These are phyloP conservation scores for Carex myosuroides DNA, from an alignment of 176 grass and related monocot genomes.

Conservation along the genomic window DNA sequence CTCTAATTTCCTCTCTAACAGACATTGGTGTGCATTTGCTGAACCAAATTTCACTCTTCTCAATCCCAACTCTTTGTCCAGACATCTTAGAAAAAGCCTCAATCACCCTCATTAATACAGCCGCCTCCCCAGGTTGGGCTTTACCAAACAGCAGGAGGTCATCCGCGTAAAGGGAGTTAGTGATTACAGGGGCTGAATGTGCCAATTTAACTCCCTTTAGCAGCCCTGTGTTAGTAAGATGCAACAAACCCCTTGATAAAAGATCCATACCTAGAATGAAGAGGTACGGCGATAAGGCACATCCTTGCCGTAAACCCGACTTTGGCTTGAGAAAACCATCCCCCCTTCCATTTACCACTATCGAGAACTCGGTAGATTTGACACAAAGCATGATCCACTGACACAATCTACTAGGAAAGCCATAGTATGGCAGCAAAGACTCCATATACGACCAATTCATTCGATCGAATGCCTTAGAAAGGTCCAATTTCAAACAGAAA, in stretches of 20 bases:
- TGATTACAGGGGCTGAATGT: not conserved
- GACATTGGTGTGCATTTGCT: no score
- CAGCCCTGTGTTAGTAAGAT: not conserved
- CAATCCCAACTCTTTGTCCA: no score
- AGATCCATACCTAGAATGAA: not conserved
- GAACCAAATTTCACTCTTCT: no score
- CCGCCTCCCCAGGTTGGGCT: no score
- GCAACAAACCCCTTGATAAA: not conserved
- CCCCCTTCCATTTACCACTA: not conserved
- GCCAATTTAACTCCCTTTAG: not conserved
- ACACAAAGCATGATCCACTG: not conserved
- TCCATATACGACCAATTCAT: not conserved
- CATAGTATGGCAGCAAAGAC: not conserved
- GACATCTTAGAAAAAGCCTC: no score
- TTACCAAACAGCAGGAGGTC: not conserved
- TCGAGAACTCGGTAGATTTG: not conserved
- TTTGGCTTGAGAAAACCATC: not conserved
- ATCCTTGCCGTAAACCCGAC: not conserved
- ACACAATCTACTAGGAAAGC: not conserved
- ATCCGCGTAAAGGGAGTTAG: not conserved
- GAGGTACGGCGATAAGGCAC: not conserved
- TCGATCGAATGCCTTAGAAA: not conserved
- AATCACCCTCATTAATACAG: no score
- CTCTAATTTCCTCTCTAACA: no score
- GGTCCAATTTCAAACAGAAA: not conserved